Evolutionary conservation across 1,139 yeast genomes (phyloP).

Genomic region (Kodamaea anthophila): DNA sequence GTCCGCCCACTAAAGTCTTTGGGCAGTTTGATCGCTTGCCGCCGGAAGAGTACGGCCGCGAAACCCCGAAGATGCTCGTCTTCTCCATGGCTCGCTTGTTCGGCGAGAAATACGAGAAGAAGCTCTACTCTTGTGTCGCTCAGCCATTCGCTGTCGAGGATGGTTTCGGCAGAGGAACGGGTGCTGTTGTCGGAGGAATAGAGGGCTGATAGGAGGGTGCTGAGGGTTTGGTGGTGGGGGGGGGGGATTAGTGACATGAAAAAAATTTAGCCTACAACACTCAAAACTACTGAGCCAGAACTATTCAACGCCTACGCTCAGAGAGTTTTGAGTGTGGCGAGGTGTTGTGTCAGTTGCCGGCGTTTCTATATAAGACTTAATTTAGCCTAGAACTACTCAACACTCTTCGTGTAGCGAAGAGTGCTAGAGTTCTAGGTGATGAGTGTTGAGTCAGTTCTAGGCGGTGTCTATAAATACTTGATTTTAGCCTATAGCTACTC

Average conservation of each 20-base stretch:
- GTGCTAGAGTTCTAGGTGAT: no score
- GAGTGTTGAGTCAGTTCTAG: no score
- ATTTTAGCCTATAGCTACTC: no score
- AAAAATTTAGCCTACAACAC: neutral
- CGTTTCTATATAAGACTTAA: no score
- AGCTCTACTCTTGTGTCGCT: slow-evolving; percentile 56
- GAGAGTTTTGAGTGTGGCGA: no score
- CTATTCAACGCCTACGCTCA: neutral
- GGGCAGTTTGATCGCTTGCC: slow-evolving; percentile 78
- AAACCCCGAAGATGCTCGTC: slow-evolving; percentile 55
- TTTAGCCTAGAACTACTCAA: no score
- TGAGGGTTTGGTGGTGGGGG: slow-evolving; percentile 52
- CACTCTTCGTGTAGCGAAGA: no score
- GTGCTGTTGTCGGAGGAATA: slow-evolving; percentile 69
- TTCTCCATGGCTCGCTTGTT: slow-evolving; percentile 57
- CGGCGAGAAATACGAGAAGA: slow-evolving; percentile 73
- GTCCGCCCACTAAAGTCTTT: slow-evolving; percentile 66
- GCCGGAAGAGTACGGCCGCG: slow-evolving; percentile 82
- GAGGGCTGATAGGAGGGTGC: slow-evolving; percentile 58
- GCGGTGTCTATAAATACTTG: no score
- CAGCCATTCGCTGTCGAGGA: slow-evolving; percentile 73
- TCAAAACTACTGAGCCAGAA: neutral
- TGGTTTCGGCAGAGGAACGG: slow-evolving; percentile 74
- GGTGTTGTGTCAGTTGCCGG: no score
- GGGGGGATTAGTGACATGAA: slow-evolving; percentile 40